Conservation (phyloP, 495 filamentous ascomycete species). For the Bombardia bombarda region DNA sequence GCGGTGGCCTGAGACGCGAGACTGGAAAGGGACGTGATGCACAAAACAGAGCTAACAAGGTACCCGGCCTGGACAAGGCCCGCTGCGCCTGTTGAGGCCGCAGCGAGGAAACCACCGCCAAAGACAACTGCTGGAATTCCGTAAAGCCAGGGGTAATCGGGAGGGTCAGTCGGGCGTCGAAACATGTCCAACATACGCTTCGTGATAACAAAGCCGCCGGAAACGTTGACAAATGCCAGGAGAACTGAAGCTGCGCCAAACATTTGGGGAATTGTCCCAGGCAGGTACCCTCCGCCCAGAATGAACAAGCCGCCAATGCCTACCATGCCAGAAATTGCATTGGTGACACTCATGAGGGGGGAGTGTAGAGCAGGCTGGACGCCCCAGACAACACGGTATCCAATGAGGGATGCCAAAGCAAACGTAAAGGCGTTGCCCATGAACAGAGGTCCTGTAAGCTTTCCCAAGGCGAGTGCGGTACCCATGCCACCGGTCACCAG, state of each 20-base stretch:
- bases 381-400: slow-evolving; percentile 76
- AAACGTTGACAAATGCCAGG: slow-evolving; percentile 73
- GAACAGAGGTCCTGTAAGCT: slow-evolving; percentile 67
- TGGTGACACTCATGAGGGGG: slow-evolving; percentile 79
- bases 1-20: slow-evolving; percentile 71
- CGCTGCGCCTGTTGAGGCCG: slow-evolving; percentile 67
- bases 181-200: slow-evolving; percentile 94
- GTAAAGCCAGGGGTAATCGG: slow-evolving; percentile 79
- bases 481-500: slow-evolving; percentile 66
- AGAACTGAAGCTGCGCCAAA: slow-evolving; percentile 72
- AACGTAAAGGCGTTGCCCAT: slow-evolving; percentile 79
- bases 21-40: slow-evolving; percentile 64
- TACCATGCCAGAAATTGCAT: slow-evolving; percentile 82
- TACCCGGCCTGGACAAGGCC: slow-evolving; percentile 78
- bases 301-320: slow-evolving; percentile 77
- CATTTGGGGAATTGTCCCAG: slow-evolving; percentile 64
- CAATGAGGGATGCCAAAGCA: slow-evolving; percentile 67
- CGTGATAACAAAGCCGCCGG: slow-evolving; percentile 75
- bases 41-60: slow-evolving; percentile 67
- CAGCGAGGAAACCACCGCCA: slow-evolving; percentile 66
- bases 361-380: slow-evolving; percentile 70
- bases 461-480: slow-evolving; percentile 61
- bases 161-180: slow-evolving; percentile 67
- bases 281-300: slow-evolving; percentile 65
- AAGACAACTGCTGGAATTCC: slow-evolving; percentile 66